Percentiles rank a stretch among this genome's conserved stretches.
These are phyloP conservation scores for Thuja plicata DNA, from an alignment of 83 land plant genomes.

Conservation along the genomic window DNA sequence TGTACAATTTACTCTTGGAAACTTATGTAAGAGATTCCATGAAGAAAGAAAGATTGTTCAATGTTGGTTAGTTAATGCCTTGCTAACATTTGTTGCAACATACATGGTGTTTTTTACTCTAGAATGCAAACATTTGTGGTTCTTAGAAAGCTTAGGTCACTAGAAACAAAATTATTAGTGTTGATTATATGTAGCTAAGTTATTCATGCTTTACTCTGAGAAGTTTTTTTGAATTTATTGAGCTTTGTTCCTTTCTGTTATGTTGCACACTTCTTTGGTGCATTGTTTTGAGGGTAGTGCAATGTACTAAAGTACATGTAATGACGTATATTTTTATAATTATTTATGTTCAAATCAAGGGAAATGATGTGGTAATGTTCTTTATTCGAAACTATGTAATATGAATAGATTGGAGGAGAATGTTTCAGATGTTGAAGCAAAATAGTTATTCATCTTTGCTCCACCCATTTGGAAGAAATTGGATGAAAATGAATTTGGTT, in stretches of 20 bases:
- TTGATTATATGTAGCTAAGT: slow-evolving; percentile 2
- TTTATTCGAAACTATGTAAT: too few relatives aligned
- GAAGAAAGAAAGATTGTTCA: slow-evolving; percentile 43
- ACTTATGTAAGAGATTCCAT: slow-evolving; percentile 39
- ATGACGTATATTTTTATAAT: too few relatives aligned
- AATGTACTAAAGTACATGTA: too few relatives aligned
- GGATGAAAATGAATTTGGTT: not conserved
- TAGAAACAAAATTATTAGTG: not conserved
- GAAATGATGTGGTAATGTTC: too few relatives aligned
- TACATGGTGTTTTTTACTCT: not conserved
- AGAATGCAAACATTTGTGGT: not conserved
- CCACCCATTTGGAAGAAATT: not conserved
- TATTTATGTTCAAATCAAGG: too few relatives aligned
- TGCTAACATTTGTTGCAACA: not conserved
- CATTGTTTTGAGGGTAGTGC: too few relatives aligned
- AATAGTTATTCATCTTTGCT: not conserved
- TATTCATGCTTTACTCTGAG: not conserved
- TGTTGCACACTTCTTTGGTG: too few relatives aligned
- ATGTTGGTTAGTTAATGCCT: slow-evolving; percentile 9
- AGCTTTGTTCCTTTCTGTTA: not conserved
- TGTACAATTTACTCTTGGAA: not conserved
- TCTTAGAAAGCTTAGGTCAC: not conserved
- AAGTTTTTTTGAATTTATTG: not conserved
- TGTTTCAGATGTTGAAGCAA: too few relatives aligned
- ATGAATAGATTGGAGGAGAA: too few relatives aligned